phyloP scores from a whole-genome alignment of 805 yeast genomes.

The Kazachstania viticola region DNA sequence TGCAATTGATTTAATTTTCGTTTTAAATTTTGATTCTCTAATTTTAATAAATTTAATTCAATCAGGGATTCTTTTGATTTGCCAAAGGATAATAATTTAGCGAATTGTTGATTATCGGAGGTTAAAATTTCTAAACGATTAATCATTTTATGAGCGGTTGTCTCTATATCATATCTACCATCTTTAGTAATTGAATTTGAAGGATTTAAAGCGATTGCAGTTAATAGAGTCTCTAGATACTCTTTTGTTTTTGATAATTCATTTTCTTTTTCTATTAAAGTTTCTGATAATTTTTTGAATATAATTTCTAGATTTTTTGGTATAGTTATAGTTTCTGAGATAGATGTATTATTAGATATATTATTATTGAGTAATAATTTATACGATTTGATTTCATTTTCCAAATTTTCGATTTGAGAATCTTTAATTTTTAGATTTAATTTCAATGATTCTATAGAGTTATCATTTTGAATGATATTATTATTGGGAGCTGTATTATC shows the following conservation, averaged over 20 bases:
- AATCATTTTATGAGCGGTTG: constrained; percentile 61
- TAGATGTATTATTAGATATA: constrained; percentile 3
- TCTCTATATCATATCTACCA: constrained; percentile 65
- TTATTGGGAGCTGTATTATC: background rate
- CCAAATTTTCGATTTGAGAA: constrained; percentile 35
- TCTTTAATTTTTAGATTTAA: constrained; percentile 47
- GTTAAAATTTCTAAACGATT: constrained; percentile 47
- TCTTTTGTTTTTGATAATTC: constrained; percentile 53
- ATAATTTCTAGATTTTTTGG: constrained; percentile 37
- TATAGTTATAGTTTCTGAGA: constrained; percentile 19
- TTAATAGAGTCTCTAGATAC: constrained; percentile 49
- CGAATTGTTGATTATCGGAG: constrained; percentile 58
- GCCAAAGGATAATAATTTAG: constrained; percentile 65
- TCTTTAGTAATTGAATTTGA: constrained; percentile 34
- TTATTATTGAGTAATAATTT: constrained; percentile 23
- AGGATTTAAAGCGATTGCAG: constrained; percentile 45
- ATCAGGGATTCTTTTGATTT: constrained; percentile 59
- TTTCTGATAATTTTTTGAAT: constrained; percentile 36
- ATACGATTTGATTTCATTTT: constrained; percentile 32
- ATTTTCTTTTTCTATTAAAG: constrained; percentile 34
- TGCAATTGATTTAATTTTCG: constrained; percentile 9
- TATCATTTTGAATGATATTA: constrained; percentile 1
- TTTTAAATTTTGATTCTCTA: constrained; percentile 38
- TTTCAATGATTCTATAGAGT: constrained; percentile 31
- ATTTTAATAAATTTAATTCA: constrained; percentile 49